These are phyloP conservation scores for Arabidopsis lyrata DNA, from an alignment of 441 rosid species.

Conservation along the genomic window DNA sequence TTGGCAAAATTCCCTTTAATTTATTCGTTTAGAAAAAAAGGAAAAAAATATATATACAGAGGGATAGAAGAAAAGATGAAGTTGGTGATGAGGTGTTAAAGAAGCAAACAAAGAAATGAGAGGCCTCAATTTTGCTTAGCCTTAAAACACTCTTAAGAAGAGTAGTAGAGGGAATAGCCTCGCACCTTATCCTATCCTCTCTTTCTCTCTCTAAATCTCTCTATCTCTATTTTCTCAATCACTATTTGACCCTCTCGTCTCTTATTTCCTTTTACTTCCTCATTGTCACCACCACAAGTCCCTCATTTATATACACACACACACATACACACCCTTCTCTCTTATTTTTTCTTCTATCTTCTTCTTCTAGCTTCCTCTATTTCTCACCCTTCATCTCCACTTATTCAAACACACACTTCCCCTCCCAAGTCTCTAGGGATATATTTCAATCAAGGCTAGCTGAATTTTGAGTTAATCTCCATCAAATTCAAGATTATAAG, in stretches of 20 bases:
- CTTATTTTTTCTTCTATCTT: conserved; percentile 28
- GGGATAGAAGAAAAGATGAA: conserved; percentile 51
- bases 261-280: conserved; percentile 35
- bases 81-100: conserved; percentile 44
- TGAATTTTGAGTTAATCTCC: not conserved
- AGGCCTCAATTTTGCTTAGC: conserved; percentile 69
- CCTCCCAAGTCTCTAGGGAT: not conserved
- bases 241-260: conserved; percentile 40
- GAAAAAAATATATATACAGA: not conserved
- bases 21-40: not conserved
- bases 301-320: conserved; percentile 20
- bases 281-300: conserved; percentile 31
- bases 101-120: conserved; percentile 60
- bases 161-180: conserved; percentile 20
- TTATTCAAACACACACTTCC: conserved; percentile 9
- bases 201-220: conserved; percentile 22
- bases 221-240: conserved; percentile 26
- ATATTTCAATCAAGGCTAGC: conserved; percentile 5
- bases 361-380: conserved; percentile 14
- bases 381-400: conserved; percentile 26
- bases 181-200: conserved; percentile 71
- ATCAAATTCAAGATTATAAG: conserved; percentile 22
- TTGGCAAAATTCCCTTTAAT: no score
- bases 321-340: conserved; percentile 20
- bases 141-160: conserved; percentile 47